These are phyloP conservation scores for Neonectria magnoliae DNA, from an alignment of 2,329 filamentous ascomycete genomes.

Conservation along the genomic window DNA sequence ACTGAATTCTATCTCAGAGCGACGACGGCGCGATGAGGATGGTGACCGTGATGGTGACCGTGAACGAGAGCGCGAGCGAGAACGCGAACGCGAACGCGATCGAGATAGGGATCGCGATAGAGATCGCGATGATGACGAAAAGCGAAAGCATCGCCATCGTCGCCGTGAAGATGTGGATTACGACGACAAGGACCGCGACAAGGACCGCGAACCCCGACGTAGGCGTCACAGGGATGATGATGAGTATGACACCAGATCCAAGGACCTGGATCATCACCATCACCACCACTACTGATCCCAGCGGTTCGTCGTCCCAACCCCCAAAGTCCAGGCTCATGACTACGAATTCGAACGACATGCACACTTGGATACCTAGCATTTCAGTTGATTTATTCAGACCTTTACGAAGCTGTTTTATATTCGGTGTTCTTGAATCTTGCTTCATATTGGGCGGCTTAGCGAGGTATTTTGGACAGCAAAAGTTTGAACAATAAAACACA, in stretches of 20 bases:
- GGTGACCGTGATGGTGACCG: slow-evolving; percentile 36
- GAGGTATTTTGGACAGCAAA: slow-evolving; percentile 16
- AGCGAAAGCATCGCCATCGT: slow-evolving; percentile 27
- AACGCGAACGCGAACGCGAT: slow-evolving; percentile 45
- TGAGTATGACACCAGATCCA: slow-evolving; percentile 41
- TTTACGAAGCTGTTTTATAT: slow-evolving; percentile 3
- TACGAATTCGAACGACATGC: background rate
- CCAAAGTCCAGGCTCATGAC: slow-evolving; percentile 26
- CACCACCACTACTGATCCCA: slow-evolving; percentile 48
- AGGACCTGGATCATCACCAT: slow-evolving; percentile 46
- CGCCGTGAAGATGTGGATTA: slow-evolving; percentile 37
- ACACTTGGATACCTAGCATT: background rate
- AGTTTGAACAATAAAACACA: slow-evolving; percentile 8
- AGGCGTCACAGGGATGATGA: slow-evolving; percentile 45
- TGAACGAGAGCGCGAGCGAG: slow-evolving; percentile 39
- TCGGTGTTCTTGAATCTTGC: slow-evolving; percentile 1
- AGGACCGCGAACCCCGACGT: slow-evolving; percentile 48
- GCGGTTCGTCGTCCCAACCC: slow-evolving; percentile 43
- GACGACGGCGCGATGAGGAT: slow-evolving; percentile 46
- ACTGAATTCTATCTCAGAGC: slow-evolving; percentile 41
- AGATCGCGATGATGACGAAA: slow-evolving; percentile 30
- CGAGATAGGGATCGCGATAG: slow-evolving; percentile 40
- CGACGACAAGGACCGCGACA: slow-evolving; percentile 41
- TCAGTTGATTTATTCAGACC: slow-evolving; percentile 9
- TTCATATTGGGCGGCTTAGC: slow-evolving; percentile 15